Percentiles rank a stretch among this genome's conserved stretches.
Conservation (phyloP, 2,329 filamentous ascomycete species). For the Cadophora sp. region DNA sequence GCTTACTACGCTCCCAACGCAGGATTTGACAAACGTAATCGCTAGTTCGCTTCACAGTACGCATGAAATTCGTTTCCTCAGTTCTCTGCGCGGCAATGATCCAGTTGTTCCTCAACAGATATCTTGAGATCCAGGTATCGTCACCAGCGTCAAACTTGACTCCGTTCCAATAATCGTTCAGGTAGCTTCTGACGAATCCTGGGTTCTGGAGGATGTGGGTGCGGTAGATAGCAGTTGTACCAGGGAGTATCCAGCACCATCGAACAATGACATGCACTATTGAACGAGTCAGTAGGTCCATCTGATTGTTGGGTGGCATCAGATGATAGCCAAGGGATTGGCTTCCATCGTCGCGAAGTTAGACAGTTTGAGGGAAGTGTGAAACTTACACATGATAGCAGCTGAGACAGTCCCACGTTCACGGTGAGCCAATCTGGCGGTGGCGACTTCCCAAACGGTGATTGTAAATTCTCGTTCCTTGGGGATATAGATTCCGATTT, state of each 20-base stretch:
- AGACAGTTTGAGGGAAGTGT: neutral
- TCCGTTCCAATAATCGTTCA: conserved; percentile 12
- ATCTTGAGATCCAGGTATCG: conserved; percentile 14
- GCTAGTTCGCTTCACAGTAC: conserved; percentile 13
- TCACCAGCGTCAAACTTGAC: conserved; percentile 12
- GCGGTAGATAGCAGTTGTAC: conserved; percentile 7
- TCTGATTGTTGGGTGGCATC: neutral
- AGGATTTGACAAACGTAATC: conserved; percentile 11
- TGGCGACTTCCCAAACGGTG: conserved; percentile 18
- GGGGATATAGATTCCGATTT: conserved; percentile 13
- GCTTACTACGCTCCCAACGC: conserved; percentile 18
- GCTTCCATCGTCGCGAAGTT: no score
- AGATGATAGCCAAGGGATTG: no score
- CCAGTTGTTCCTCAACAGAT: conserved; percentile 8
- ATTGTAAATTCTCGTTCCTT: conserved; percentile 2
- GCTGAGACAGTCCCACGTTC: neutral
- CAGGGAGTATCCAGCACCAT: conserved; percentile 13
- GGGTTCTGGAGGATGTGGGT: neutral
- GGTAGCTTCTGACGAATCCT: neutral
- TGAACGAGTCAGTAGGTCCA: neutral
- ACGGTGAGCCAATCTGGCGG: neutral
- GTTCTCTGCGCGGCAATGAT: conserved; percentile 11
- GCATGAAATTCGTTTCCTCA: neutral
- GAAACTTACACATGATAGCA: neutral
- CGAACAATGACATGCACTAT: conserved; percentile 12